Evolutionary conservation across 306 rosid genomes (phyloP), one percentile per base, ranked within the genome.

Genomic region (Cicer yamashitae): DNA sequence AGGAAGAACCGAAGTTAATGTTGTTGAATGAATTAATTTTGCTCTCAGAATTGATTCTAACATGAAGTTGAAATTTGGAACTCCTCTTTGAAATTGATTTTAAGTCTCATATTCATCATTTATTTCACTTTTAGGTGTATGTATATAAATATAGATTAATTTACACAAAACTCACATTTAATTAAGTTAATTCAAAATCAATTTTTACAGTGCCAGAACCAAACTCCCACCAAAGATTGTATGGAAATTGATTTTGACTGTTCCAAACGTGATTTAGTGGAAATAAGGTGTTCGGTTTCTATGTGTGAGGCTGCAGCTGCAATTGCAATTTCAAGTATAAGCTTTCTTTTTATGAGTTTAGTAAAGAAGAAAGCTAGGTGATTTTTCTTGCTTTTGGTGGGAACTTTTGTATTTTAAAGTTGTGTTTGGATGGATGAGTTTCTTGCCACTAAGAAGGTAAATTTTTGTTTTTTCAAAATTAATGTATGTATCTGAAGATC

Each of bases 401-500:
- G 54, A 60, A 37, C 6, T 34, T 60, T 12, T 60, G 10, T 30
- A 30, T 2, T 60, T 60, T 13, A 34, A 0, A 30, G 10, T 34
- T 34, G 12, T 38, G 25, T 38, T 38, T 62, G 3, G 68, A 38
- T 62, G 68, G 68, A 7, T n/a, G 20, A 62, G 67, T 38, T 62
- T n/a, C 12, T 62, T 62, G 47, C 30, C 39, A n/a, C 18, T 37
- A 25, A 8, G 48, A 56, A 56, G n/a, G 3, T 8, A 56, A 56
- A 4, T 30, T 30, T 30, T 30, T 3, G 37, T 30, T 30, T 30
- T 30, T 30, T 30, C 5, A 30, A 30, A 30, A 30, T 30, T 30
- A 30, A 30, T 30, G 6, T 30, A 30, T 30, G 37, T 30, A 30
- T 30, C 37, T 30, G 37, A 30, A 30, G 37, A 30, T 30, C 37